phyloP scores from a whole-genome alignment of 371 early-diverging fungal genomes.

The Rhizopus delemar region DNA sequence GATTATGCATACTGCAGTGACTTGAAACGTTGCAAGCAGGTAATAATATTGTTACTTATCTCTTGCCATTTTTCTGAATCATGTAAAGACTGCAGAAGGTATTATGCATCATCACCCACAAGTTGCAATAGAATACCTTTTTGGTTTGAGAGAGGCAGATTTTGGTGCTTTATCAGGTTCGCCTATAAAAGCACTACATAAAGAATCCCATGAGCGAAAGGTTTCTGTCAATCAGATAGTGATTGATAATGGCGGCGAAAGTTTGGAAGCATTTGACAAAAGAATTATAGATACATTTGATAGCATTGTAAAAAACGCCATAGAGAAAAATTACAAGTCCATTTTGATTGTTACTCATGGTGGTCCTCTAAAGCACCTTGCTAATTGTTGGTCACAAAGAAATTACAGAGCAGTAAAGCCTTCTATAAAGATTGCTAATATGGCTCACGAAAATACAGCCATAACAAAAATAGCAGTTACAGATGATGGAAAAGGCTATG shows the following conservation, averaged over 20 bases:
- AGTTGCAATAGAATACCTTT: slow-evolving; percentile 19
- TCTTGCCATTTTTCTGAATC: background rate
- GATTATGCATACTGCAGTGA: slow-evolving; percentile 43
- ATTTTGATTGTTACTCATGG: slow-evolving; percentile 48
- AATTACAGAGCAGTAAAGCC: slow-evolving; percentile 7
- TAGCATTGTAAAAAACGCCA: slow-evolving; percentile 25
- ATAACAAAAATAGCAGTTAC: slow-evolving; percentile 24
- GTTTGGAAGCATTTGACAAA: slow-evolving; percentile 15
- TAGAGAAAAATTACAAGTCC: slow-evolving; percentile 13
- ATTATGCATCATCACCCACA: slow-evolving; percentile 25
- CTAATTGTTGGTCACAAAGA: slow-evolving; percentile 25
- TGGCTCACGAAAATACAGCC: slow-evolving; percentile 44
- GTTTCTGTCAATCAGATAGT: slow-evolving; percentile 20
- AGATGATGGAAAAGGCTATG: slow-evolving; percentile 5
- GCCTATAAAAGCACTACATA: slow-evolving; percentile 13
- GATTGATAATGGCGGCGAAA: slow-evolving; percentile 30
- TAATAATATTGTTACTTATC: slow-evolving; percentile 6
- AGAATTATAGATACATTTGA: slow-evolving; percentile 29
- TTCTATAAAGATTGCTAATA: background rate
- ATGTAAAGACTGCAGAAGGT: slow-evolving; percentile 30
- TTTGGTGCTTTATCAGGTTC: slow-evolving; percentile 35
- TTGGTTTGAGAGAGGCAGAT: slow-evolving; percentile 33
- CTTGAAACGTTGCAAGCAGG: slow-evolving; percentile 43
- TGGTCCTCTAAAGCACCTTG: slow-evolving; percentile 31
- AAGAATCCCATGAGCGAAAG: slow-evolving; percentile 10